Evolutionary conservation across 805 yeast species (phyloP), one percentile per base, ranked within the genome.

Genomic region (Wickerhamomyces chaumierensis): DNA sequence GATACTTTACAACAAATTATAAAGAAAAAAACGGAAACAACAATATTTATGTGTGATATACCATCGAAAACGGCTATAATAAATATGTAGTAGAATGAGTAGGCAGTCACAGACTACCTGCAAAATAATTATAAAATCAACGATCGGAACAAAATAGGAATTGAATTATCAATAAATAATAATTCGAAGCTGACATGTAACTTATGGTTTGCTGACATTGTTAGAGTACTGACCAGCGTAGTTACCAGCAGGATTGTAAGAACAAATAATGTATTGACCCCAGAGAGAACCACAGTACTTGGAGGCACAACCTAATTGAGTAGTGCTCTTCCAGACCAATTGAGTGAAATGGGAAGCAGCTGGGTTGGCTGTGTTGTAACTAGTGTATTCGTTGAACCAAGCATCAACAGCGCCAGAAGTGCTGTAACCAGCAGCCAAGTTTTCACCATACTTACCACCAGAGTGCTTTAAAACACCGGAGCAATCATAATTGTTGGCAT

Each of bases 261-360:
- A 75, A 59, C 95, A 86, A 44, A 82, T 72, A 40, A 81, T 65
- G 61, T 83, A 84, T 48, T 65, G 61, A 39, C 76, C 75, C 73
- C 68, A 64, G 52, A 64, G 62, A 36, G 58, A 49, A 40, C 71
- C 57, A 62, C 95, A 82, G 46, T 68, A 56, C 53, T 74, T 77
- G 57, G 66, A 62, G 38, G 81, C 94, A 66, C 95, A 85, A 33
- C 95, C 95, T 14, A 85, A 48, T 53, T 73, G 58, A 28, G 79
- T 69, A 36, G 86, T 66, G 17, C 65, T 55, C 52, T 72, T 75
- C 95, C 95, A 85, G 39, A 85, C 77, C 41, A 85, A 71, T 60
- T 83, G 94, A 23, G 94, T 82, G 65, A 82, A 85, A 59, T 85
- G 95, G 36, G 90, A 90, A 34, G 87, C 75, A 12, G 60, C 63